phyloP scores from a whole-genome alignment of 1,139 yeast genomes.

The Sugiyamaella paludigena region DNA sequence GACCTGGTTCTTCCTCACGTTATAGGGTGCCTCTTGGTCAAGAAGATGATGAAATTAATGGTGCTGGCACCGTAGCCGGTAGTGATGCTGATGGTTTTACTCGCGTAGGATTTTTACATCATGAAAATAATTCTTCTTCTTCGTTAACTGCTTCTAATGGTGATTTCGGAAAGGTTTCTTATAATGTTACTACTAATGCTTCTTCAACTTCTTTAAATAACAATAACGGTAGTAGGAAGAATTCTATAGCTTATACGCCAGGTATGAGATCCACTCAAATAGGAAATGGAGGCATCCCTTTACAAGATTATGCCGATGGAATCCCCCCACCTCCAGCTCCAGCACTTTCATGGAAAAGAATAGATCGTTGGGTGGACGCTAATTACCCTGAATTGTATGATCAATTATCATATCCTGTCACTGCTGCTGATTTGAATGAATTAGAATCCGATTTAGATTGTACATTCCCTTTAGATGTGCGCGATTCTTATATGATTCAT shows the following conservation, averaged over 20 bases:
- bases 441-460: constrained; percentile 69
- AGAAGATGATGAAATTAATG: constrained; percentile 8
- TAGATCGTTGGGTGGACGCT: constrained; percentile 70
- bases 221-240: too few relatives aligned
- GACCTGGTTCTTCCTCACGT: constrained; percentile 8
- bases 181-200: constrained; percentile 23
- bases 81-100: constrained; percentile 26
- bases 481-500: constrained; percentile 70
- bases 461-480: constrained; percentile 67
- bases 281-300: constrained; percentile 43
- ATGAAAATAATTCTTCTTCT: constrained; percentile 20
- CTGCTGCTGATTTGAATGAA: constrained; percentile 72
- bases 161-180: constrained; percentile 17
- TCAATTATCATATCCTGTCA: constrained; percentile 65
- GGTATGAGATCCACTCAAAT: constrained; percentile 40
- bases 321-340: constrained; percentile 73
- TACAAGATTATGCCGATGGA: constrained; percentile 48
- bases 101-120: constrained; percentile 22
- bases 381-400: constrained; percentile 80
- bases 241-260: constrained; percentile 35
- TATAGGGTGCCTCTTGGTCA: constrained; percentile 5
- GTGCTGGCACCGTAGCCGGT: constrained; percentile 6
- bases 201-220: constrained; percentile 33
- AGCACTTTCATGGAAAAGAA: constrained; percentile 67
- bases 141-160: constrained; percentile 21